Conservation (phyloP, 495 filamentous ascomycete species). For the Hyaloscypha bicolor region DNA sequence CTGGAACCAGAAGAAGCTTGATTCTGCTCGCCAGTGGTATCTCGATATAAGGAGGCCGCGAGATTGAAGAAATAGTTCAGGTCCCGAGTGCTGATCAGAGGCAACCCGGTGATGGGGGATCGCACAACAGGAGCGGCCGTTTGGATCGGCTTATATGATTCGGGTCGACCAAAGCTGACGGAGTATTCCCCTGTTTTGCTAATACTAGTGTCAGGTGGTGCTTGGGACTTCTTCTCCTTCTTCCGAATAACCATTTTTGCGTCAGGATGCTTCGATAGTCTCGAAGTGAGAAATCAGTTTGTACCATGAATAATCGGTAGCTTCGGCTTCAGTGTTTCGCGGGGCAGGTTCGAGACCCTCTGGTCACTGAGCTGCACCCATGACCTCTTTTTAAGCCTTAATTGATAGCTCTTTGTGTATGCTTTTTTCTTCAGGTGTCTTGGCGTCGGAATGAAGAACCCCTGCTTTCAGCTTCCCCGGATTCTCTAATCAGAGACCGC, state of each 20-base stretch:
- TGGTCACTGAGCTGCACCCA: not conserved
- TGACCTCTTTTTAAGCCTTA: not conserved
- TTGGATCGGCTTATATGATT: slow-evolving; percentile 14
- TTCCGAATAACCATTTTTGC: not conserved
- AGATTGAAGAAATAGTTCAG: slow-evolving; percentile 20
- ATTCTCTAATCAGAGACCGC: not conserved
- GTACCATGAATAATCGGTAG: not conserved
- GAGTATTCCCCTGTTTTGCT: slow-evolving; percentile 1
- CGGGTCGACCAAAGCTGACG: not conserved
- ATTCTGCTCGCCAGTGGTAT: not conserved
- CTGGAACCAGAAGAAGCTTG: not conserved
- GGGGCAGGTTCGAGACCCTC: too few relatives aligned
- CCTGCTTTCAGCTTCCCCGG: not conserved
- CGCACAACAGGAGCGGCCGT: not conserved
- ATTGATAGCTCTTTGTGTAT: not conserved
- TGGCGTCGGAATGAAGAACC: not conserved
- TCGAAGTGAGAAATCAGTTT: not conserved
- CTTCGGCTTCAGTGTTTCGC: too few relatives aligned
- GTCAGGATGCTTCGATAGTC: not conserved
- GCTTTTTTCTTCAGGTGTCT: not conserved
- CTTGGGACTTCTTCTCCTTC: not conserved
- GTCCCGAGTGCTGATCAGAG: slow-evolving; percentile 8
- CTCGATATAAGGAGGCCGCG: slow-evolving; percentile 6
- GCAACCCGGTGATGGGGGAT: not conserved
- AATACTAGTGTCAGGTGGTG: not conserved